These are phyloP conservation scores for Rhodotorula toruloides DNA, from an alignment of 768 basidiomycete genomes.

Conservation along the genomic window DNA sequence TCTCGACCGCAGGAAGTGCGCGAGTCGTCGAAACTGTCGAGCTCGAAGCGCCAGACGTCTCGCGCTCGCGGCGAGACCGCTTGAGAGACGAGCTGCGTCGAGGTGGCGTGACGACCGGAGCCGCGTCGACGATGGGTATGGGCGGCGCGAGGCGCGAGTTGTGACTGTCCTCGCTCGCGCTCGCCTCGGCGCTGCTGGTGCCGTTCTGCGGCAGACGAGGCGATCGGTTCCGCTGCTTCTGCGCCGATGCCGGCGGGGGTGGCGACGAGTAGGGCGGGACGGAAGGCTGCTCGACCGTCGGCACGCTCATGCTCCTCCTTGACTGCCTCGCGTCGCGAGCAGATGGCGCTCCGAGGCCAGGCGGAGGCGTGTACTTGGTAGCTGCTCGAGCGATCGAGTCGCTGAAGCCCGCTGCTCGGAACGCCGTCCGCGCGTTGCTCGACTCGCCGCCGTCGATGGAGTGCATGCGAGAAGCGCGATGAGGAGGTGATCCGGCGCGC, in stretches of 20 bases:
- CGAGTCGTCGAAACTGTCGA: background rate
- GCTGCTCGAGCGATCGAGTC: background rate
- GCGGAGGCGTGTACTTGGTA: constrained; percentile 10
- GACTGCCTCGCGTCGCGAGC: background rate
- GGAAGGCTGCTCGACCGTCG: background rate
- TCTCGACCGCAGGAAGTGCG: background rate
- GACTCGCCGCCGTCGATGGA: background rate
- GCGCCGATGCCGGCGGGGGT: background rate
- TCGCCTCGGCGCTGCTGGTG: background rate
- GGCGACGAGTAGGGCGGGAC: background rate
- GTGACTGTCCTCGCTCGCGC: background rate
- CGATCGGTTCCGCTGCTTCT: background rate
- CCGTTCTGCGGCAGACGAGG: no score
- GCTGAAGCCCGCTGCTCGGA: background rate
- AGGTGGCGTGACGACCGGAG: background rate
- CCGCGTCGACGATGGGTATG: background rate
- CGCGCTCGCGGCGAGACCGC: background rate
- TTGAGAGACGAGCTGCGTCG: constrained; percentile 16
- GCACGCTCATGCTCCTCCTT: background rate
- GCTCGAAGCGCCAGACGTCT: background rate
- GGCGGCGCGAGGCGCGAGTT: background rate
- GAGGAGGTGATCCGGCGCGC: background rate
- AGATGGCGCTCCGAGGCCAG: constrained; percentile 5
- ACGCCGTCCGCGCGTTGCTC: no score
- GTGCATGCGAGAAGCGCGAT: background rate